Evolutionary conservation across 345 rosid genomes (phyloP), one percentile per base, ranked within the genome.

Genomic region (Aquilaria sinensis): DNA sequence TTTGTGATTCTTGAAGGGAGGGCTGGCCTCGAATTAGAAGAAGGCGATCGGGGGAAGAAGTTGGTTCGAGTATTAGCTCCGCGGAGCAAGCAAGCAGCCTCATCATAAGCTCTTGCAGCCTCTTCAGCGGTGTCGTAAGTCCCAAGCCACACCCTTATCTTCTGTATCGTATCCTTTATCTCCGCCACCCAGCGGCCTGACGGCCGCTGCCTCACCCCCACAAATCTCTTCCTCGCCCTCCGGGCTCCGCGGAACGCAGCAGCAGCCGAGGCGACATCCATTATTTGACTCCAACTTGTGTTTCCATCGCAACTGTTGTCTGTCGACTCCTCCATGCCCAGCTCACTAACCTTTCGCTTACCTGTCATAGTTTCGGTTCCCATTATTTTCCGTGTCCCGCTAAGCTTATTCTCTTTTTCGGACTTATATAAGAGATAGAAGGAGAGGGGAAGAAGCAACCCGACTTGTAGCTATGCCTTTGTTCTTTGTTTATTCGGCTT

Each of bases 61-160:
- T 78, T 78, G 12, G 83, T 81, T 23, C 85, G n/a, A 34, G 85
- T 81, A 23, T 76, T 78, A 30, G 77, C 74, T 52, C 85, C 85
- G 8, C 79, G 80, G 51, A 78, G 83, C 79, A 78, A 67, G 74
- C 76, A 76, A 34, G 85, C 83, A 2, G 83, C 85, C 49, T 81
- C 81, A 37, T 78, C 85, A 12, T 81, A 81, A 64, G 83, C 85
- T 62, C 82, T 75, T 3, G 85, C 85, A 23, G 83, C 83, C 67
- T 81, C 76, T 60, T 78, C 80, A 2, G 85, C 78, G 6, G 82
- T 78, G 9, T 81, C 82, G 12, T 78, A 81, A 1, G 80, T 81
- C 9, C 85, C 85, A 31, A 81, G 12, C 85, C 85, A 81, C 32
- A 69, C 70, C 50, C 85, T 71, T n/a, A 81, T 81, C 71, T 81